These are phyloP conservation scores for Botrytis pseudocinerea DNA, from an alignment of 2,329 filamentous ascomycete genomes.

Conservation along the genomic window DNA sequence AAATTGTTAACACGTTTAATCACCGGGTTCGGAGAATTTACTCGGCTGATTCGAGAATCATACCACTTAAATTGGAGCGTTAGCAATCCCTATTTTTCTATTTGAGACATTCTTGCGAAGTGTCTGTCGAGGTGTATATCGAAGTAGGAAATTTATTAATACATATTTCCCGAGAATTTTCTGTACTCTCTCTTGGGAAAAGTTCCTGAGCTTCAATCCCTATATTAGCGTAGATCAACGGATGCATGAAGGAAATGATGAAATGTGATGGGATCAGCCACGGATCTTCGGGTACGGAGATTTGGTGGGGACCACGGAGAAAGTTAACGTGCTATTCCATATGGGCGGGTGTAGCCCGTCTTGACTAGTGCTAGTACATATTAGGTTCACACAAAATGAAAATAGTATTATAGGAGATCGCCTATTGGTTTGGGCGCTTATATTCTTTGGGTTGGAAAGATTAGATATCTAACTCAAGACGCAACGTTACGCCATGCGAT, in stretches of 20 bases:
- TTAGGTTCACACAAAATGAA: neutral
- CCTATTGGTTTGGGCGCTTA: neutral
- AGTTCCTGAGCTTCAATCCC: too few species aligned
- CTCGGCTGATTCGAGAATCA: neutral
- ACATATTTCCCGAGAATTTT: neutral
- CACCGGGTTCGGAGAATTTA: neutral
- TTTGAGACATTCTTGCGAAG: neutral
- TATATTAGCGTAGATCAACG: neutral
- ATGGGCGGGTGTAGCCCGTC: neutral
- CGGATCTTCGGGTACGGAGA: neutral
- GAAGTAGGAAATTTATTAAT: neutral
- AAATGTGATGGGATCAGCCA: neutral
- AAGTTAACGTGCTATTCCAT: neutral
- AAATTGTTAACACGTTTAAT: neutral
- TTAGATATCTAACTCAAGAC: neutral
- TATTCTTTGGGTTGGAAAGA: neutral
- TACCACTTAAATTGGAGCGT: constrained; percentile 8
- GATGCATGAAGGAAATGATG: neutral
- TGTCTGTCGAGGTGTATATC: neutral
- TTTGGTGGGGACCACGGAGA: neutral
- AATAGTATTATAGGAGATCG: neutral
- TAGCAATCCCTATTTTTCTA: neutral
- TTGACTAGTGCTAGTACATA: neutral
- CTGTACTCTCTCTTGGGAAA: neutral
- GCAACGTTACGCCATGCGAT: neutral